Evolutionary conservation across 2,329 filamentous ascomycete genomes (phyloP).

Genomic region (Aureobasidium sp.): DNA sequence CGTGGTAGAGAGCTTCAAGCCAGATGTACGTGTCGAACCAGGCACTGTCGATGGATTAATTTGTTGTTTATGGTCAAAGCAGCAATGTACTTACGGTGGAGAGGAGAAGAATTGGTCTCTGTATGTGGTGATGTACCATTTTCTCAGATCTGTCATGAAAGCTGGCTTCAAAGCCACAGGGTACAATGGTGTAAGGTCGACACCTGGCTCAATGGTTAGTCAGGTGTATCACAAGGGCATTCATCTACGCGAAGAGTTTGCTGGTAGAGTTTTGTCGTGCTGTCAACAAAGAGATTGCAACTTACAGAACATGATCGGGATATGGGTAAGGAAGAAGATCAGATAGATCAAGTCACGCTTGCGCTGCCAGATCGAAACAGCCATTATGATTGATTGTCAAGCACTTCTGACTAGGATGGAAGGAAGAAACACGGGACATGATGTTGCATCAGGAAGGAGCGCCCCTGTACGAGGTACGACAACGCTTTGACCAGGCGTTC

Average conservation of each 20-base stretch:
- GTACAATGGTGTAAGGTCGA: conserved; percentile 56
- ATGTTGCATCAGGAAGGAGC: not conserved
- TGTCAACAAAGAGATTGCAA: not conserved
- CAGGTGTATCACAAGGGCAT: not conserved
- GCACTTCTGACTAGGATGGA: not conserved
- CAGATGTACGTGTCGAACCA: conserved; percentile 54
- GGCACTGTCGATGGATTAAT: conserved; percentile 23
- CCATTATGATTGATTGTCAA: conserved; percentile 22
- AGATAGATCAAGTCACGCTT: conserved; percentile 46
- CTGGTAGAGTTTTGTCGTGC: not conserved
- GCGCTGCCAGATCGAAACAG: conserved; percentile 29
- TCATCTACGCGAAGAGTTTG: no score
- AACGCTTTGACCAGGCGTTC: conserved; percentile 2
- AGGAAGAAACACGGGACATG: not conserved
- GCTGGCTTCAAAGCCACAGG: conserved; percentile 44
- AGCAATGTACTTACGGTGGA: conserved; percentile 37
- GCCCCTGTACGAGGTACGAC: not conserved
- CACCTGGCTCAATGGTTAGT: conserved; percentile 35
- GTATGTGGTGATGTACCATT: conserved; percentile 55
- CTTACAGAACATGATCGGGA: conserved; percentile 56
- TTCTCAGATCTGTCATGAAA: conserved; percentile 45
- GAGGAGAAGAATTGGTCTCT: conserved; percentile 56
- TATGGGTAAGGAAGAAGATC: conserved; percentile 54
- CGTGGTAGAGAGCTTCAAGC: conserved; percentile 55
- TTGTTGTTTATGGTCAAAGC: not conserved